Conservation (phyloP, 768 basidiomycete genomes). For the Imleria badia region DNA sequence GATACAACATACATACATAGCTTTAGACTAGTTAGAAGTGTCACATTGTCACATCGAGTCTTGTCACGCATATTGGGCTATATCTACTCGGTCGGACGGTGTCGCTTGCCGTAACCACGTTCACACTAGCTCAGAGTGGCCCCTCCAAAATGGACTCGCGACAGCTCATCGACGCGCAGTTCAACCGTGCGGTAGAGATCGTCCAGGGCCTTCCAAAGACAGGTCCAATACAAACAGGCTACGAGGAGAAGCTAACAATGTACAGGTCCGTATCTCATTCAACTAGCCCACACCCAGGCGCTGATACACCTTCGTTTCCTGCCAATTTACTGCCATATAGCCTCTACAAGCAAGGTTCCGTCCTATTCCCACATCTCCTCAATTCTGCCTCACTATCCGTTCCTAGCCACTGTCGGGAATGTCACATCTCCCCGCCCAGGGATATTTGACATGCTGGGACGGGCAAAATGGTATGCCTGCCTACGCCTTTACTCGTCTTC, state of each 20-base stretch:
- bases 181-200: constrained; percentile 92
- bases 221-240: constrained; percentile 92
- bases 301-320: constrained; percentile 8
- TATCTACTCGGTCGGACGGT: neutral
- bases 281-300: neutral
- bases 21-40: neutral
- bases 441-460: constrained; percentile 86
- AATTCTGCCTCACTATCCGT: constrained; percentile 1
- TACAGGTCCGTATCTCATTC: constrained; percentile 61
- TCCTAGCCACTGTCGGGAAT: constrained; percentile 84
- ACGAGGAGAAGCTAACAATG: constrained; percentile 93
- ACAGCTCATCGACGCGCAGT: constrained; percentile 77
- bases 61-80: constrained; percentile 16
- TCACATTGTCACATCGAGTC: constrained; percentile 2
- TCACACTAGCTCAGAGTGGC: neutral
- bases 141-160: constrained; percentile 52
- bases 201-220: constrained; percentile 91
- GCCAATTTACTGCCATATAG: constrained; percentile 41
- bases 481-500: neutral
- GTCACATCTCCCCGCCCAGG: constrained; percentile 76
- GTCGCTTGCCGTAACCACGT: neutral
- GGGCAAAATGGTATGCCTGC: constrained; percentile 81
- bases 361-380: neutral
- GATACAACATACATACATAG: neutral
- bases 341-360: constrained; percentile 88